Base-by-base conservation (phyloP, 768 basidiomycete genomes). In the Tylopilus balloui region DNA sequence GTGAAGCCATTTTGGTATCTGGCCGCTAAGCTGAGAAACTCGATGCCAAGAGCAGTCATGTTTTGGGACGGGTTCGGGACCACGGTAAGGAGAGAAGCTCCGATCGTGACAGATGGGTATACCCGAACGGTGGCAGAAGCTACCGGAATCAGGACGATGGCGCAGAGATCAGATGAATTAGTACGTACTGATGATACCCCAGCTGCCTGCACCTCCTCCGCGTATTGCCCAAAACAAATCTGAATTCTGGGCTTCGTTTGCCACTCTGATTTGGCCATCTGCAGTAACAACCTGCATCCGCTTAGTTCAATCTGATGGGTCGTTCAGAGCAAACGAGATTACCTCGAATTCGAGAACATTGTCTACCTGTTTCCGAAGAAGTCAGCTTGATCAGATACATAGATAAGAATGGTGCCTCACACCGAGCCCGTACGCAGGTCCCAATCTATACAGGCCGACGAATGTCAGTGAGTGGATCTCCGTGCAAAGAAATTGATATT, bases 191-290 rank as follows among this genome's bases (percentile, higher is more conserved):
- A 79, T 61, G 23, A 80, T 66, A 13, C 74, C 78, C 54, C 66
- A 80, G 10, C 72, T 78, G 15, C 76, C 74, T 0, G 75, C 77
- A 0, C 79, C 79, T 0, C 75, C 77, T 6, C 78, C 79, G 25
- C 78, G 66, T 19, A 79, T 55, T 1, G 79, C 80, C 74, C 76
- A 80, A 60, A 78, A 80, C 6, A 81, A 65, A 47, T 80, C 76
- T 3, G 65, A 9, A 55, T 79, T 68, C 34, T 69, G 64, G 48
- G 66, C 64, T 3, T 62, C 57, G 48, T 79, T 80, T 17, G 63
- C 74, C 0, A 56, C 68, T 41, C 73, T 58, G 28, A 69, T 55
- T 4, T 65, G 46, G 3, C 77, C 78, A 32, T 68, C 60, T 1
- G 76, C 64, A 14, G 68, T 74, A 4, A 80, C 73, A 12, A 78